Conservation (phyloP, 139 green algal genomes). For the Tetratostichococcus sp. region DNA sequence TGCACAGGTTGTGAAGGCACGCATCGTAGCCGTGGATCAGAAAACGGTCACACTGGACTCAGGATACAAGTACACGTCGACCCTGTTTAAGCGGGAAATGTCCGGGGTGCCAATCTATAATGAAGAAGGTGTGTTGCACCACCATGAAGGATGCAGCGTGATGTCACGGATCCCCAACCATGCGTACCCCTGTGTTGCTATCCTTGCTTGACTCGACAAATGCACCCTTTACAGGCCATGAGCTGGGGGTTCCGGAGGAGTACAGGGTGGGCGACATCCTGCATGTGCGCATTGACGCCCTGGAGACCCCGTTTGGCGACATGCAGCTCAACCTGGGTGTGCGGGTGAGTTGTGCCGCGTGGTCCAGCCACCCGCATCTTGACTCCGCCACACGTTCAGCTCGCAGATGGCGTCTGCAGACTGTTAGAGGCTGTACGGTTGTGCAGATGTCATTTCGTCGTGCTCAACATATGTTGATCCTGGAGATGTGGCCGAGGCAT, state of each 20-base stretch:
- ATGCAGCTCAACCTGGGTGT: constrained; percentile 24
- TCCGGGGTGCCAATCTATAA: constrained; percentile 1
- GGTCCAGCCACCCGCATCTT: too few species aligned
- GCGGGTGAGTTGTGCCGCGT: neutral
- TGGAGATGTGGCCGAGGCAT: too few species aligned
- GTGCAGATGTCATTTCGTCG: too few species aligned
- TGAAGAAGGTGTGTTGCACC: neutral
- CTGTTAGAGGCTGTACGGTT: too few species aligned
- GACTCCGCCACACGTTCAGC: too few species aligned
- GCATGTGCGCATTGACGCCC: constrained; percentile 21
- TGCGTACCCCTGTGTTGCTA: too few species aligned
- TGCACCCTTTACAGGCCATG: neutral
- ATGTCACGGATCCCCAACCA: too few species aligned
- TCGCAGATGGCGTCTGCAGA: too few species aligned
- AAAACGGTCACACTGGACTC: constrained; percentile 18
- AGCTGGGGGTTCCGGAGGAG: constrained; percentile 9
- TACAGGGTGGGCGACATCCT: constrained; percentile 31
- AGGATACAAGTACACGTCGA: constrained; percentile 14
- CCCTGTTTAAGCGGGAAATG: constrained; percentile 23
- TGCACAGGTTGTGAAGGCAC: constrained; percentile 13
- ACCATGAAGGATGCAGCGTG: too few species aligned
- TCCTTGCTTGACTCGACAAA: too few species aligned
- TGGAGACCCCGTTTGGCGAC: constrained; percentile 33
- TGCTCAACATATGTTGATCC: too few species aligned
- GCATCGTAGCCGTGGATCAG: constrained; percentile 9